phyloP scores from a whole-genome alignment of 2,329 filamentous ascomycete species.

The Grosmannia huntii region DNA sequence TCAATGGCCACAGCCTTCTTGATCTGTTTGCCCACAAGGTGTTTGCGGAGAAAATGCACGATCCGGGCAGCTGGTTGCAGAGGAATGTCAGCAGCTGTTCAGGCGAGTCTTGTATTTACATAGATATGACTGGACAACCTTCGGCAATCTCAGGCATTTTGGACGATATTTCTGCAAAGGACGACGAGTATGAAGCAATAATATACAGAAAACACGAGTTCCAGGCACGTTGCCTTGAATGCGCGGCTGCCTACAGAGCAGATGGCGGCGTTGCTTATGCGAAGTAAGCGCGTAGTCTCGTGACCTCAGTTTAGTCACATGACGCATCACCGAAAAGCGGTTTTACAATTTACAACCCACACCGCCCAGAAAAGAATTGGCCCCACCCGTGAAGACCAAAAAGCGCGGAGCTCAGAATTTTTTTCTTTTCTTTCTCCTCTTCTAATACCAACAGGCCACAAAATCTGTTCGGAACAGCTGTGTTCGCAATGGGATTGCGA shows the following conservation, averaged over 20 bases:
- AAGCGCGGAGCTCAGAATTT: slow-evolving; percentile 9
- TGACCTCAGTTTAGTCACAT: slow-evolving; percentile 11
- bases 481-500: neutral
- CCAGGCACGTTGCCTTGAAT: neutral
- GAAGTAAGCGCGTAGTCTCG: slow-evolving; percentile 20
- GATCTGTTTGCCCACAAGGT: slow-evolving; percentile 76
- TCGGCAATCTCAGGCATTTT: slow-evolving; percentile 52
- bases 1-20: slow-evolving; percentile 57
- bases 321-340: neutral
- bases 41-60: slow-evolving; percentile 70
- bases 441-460: neutral
- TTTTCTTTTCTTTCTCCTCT: slow-evolving; percentile 11
- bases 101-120: neutral
- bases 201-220: neutral
- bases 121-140: slow-evolving; percentile 22
- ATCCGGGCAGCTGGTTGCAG: slow-evolving; percentile 44
- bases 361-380: neutral
- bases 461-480: neutral
- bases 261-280: slow-evolving; percentile 1
- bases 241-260: neutral
- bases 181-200: neutral
- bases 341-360: neutral
- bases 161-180: neutral
- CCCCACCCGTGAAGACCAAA: neutral
- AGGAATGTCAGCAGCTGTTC: neutral